Base-by-base conservation (phyloP, 2,329 filamentous ascomycete genomes). In the Verticillium nonalfalfae region DNA sequence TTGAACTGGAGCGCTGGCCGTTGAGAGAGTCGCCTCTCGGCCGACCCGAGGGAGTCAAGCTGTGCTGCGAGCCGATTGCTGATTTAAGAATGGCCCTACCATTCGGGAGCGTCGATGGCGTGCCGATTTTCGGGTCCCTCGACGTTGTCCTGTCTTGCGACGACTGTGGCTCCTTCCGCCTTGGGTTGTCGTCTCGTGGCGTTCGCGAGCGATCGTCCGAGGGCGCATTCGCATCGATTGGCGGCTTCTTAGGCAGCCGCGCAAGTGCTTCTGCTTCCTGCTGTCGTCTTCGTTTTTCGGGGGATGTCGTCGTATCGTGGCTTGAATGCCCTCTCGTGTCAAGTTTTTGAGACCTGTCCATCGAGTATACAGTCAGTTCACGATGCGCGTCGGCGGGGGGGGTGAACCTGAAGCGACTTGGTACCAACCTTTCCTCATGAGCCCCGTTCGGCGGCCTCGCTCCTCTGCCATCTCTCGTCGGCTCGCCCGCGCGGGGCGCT, bases 181-280 rank as follows among this genome's bases (percentile, higher is more conserved):
- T 63, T 69, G 71, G 67, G 35, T 65, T 66, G 26, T 76, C 75
- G 57, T 77, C 74, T 64, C 74, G 72, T 57, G 69, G 63, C 33
- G 66, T 66, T 64, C 69, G 70, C 59, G 67, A 66, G 59, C 71
- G 68, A 13, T 76, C 73, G 45, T 76, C 75, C 45, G 62, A 58
- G 26, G 66, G 63, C 50, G 71, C 73, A 60, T 67, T 63, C 14
- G 68, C 61, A 31, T 82, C 81, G 21, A 77, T 70, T 61, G 74
- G 79, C 31, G 72, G 69, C 61, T 81, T 78, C 69, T 85, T 85
- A 59, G 73, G 73, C 1, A 77, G 74, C 60, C 80, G 76, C 31
- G 68, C 62, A 36, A 76, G 74, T 33, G 81, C 79, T 21, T 82
- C 78, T 7, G 64, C 58, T 15, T 84, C 81, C 14, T 74, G 70